These are phyloP conservation scores for Fusarium sublunatum DNA, from an alignment of 2,329 filamentous ascomycete genomes.

Conservation along the genomic window DNA sequence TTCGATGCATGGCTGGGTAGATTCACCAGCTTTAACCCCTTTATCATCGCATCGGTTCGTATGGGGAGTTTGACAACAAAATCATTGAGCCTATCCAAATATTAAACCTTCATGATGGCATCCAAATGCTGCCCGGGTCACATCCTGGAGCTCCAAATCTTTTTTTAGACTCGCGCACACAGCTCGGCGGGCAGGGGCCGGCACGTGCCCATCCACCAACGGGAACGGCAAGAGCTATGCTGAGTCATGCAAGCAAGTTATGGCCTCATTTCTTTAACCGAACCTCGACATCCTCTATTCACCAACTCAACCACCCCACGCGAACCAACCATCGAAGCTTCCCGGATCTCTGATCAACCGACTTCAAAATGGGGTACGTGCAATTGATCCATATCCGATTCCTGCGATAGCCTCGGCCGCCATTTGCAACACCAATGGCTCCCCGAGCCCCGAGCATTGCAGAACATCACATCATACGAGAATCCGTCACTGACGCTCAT, in stretches of 20 bases:
- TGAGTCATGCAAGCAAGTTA: slow-evolving; percentile 53
- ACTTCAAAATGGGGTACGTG: slow-evolving; percentile 57
- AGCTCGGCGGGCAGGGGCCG: slow-evolving; percentile 15
- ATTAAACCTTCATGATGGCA: slow-evolving; percentile 1
- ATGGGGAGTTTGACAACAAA: neutral
- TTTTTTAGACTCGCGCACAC: slow-evolving; percentile 32
- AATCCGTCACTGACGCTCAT: slow-evolving; percentile 45
- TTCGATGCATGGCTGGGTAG: slow-evolving; percentile 48
- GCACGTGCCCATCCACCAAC: slow-evolving; percentile 43
- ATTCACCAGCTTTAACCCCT: slow-evolving; percentile 34
- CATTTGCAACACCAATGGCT: slow-evolving; percentile 44
- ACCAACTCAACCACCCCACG: slow-evolving; percentile 44
- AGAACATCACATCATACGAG: slow-evolving; percentile 45
- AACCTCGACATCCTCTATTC: slow-evolving; percentile 47
- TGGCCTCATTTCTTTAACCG: slow-evolving; percentile 55
- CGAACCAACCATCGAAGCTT: slow-evolving; percentile 38
- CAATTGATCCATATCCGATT: slow-evolving; percentile 37
- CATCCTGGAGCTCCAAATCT: slow-evolving; percentile 11
- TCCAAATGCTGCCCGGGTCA: slow-evolving; percentile 7
- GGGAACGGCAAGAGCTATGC: slow-evolving; percentile 39
- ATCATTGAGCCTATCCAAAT: slow-evolving; percentile 10
- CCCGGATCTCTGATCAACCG: slow-evolving; percentile 41
- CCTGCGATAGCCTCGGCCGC: slow-evolving; percentile 19
- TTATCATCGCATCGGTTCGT: slow-evolving; percentile 41
- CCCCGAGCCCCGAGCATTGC: slow-evolving; percentile 17